A percentile compares a stretch with the other conserved stretches of the same genome.
phyloP scores from a whole-genome alignment of 2,329 filamentous ascomycete genomes.

The Colletotrichum sp. region DNA sequence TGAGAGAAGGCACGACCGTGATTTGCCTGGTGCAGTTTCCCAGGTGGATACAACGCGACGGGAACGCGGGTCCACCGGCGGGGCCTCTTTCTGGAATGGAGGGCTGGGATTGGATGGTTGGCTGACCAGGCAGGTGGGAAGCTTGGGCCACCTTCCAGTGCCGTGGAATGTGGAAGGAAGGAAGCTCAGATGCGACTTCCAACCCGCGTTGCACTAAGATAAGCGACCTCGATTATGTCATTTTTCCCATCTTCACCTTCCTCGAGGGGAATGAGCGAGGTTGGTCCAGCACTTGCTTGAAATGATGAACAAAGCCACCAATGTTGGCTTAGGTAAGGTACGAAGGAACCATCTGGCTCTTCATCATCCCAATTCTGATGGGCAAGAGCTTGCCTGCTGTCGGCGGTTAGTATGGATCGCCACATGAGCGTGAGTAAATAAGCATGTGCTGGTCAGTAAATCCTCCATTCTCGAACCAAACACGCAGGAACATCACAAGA shows the following conservation, averaged over 20 bases:
- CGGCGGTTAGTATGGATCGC: background rate
- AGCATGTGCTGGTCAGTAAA: background rate
- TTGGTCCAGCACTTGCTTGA: background rate
- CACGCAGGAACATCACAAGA: background rate
- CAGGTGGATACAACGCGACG: background rate
- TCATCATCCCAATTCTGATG: background rate
- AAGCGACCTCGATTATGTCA: background rate
- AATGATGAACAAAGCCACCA: background rate
- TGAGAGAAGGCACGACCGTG: background rate
- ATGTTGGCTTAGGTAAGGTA: background rate
- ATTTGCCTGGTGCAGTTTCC: background rate
- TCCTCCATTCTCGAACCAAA: background rate
- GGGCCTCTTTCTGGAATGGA: background rate
- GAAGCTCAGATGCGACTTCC: background rate
- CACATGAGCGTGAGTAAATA: background rate
- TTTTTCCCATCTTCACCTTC: background rate
- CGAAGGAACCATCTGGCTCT: background rate
- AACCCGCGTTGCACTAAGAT: background rate
- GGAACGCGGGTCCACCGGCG: background rate
- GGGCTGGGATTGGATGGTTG: background rate
- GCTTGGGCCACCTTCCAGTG: background rate
- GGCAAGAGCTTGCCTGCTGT: background rate
- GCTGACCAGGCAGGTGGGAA: background rate
- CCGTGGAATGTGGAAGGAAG: background rate
- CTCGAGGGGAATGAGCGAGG: background rate